Evolutionary conservation across 768 basidiomycete species (phyloP).

Genomic region (Cubamyces sp.): DNA sequence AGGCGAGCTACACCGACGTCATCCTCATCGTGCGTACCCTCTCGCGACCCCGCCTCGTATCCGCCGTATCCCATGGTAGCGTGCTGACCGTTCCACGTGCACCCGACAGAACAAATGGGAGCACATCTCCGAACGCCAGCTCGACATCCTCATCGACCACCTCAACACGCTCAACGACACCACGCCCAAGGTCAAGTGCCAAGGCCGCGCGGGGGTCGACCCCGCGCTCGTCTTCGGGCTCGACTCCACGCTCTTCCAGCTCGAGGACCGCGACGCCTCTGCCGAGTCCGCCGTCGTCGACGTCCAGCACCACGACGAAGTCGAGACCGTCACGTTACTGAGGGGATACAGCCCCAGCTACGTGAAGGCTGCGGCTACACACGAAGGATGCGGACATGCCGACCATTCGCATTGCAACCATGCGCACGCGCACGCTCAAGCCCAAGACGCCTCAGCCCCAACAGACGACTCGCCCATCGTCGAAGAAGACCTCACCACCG

Average conservation of each 20-base stretch:
- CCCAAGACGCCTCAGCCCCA: neutral
- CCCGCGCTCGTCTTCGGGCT: constrained; percentile 87
- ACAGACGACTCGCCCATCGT: constrained; percentile 37
- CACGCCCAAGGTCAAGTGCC: constrained; percentile 82
- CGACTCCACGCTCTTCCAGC: constrained; percentile 75
- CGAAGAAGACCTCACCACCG: constrained; percentile 45
- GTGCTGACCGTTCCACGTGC: neutral
- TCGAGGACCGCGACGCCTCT: constrained; percentile 19
- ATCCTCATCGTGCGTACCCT: constrained; percentile 70
- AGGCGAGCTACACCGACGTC: constrained; percentile 94
- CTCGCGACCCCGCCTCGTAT: neutral
- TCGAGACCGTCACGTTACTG: constrained; percentile 75
- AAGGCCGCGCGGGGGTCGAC: constrained; percentile 66
- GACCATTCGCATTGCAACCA: neutral
- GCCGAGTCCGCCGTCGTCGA: constrained; percentile 18
- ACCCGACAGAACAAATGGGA: constrained; percentile 85
- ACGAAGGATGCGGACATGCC: neutral
- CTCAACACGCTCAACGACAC: constrained; percentile 87
- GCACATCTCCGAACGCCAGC: constrained; percentile 71
- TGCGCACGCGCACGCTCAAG: neutral
- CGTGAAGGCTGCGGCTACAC: neutral
- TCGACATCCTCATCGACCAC: constrained; percentile 86
- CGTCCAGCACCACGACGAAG: constrained; percentile 73
- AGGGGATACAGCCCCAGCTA: constrained; percentile 39
- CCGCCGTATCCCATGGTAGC: too few relatives aligned